Conservation (phyloP, 2,329 filamentous ascomycete genomes). For the Harringtonia lauricola region DNA sequence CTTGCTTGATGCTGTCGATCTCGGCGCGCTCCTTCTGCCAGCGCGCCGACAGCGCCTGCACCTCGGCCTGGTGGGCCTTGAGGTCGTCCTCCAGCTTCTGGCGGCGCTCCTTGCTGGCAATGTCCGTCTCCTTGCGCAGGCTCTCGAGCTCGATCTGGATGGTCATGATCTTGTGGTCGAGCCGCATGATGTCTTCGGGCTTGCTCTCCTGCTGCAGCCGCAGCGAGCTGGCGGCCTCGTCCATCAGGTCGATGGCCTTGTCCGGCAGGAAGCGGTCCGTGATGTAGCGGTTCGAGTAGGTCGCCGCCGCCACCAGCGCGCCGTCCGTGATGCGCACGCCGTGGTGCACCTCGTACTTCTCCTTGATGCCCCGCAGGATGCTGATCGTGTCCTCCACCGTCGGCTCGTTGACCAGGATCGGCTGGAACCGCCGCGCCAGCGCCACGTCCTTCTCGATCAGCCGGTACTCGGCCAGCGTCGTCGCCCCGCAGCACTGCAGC, state of each 20-base stretch:
- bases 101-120: slow-evolving; percentile 76
- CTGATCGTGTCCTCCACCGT: slow-evolving; percentile 87
- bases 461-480: slow-evolving; percentile 85
- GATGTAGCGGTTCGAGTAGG: slow-evolving; percentile 90
- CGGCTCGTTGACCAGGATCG: slow-evolving; percentile 87
- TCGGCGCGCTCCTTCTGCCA: slow-evolving; percentile 88
- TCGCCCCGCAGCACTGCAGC: slow-evolving; percentile 90
- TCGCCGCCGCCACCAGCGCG: slow-evolving; percentile 82
- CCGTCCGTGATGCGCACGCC: slow-evolving; percentile 91
- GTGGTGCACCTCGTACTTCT: slow-evolving; percentile 95
- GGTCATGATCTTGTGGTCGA: slow-evolving; percentile 93
- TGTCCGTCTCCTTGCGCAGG: slow-evolving; percentile 83
- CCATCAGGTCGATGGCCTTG: slow-evolving; percentile 94
- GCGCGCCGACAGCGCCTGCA: slow-evolving; percentile 59
- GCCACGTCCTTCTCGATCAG: slow-evolving; percentile 94
- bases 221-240: slow-evolving; percentile 85
- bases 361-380: slow-evolving; percentile 91
- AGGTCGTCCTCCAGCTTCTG: slow-evolving; percentile 75
- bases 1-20: slow-evolving; percentile 76
- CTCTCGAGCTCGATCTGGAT: slow-evolving; percentile 96
- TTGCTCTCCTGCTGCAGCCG: slow-evolving; percentile 94
- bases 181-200: slow-evolving; percentile 82
- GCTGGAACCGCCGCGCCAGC: slow-evolving; percentile 83
- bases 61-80: slow-evolving; percentile 67
- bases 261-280: slow-evolving; percentile 93